Base-by-base conservation (phyloP, 495 filamentous ascomycete genomes). In the Penicillium maclennaniae region DNA sequence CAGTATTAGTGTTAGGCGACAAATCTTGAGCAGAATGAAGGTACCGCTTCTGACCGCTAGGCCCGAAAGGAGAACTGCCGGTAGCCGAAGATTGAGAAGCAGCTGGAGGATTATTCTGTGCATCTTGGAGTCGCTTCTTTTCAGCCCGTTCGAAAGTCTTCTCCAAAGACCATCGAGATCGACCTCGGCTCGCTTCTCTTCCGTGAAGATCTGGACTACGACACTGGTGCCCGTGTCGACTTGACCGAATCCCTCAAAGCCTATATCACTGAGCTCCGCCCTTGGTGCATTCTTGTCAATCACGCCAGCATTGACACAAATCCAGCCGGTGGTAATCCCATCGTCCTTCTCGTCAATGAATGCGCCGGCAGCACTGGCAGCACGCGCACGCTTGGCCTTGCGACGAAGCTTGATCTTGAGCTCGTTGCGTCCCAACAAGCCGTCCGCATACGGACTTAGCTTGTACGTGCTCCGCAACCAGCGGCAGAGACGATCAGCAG, bases 141-240 rank as follows among this genome's bases (percentile, higher is more conserved):
- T 70, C 62, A 17, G 69, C 67, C 23, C 75, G 70, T 12, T 68
- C 73, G 47, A 87, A 38, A 17, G 75, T 72, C 36, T 65, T 75
- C 21, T 72, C 70, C 93, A 98, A 5, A 97, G 73, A 9, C 71
- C 72, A 62, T 98, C 93, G 34, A 98, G 71, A 61, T 89, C 85
- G 56, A 96, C 73, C 54, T 97, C 91, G 20, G 76, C 81, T 63
- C 93, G 79, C 71, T 92, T 91, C 53, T 86, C 80, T 65, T 91
- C 87, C 1, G 89, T 96, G 66, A 97, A 83, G 66, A 97, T 83
- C 70, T 98, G 93, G 27, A 97, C 82, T 25, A 97, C 87, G 17
- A 98, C 76, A 45, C 83, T 86, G 5, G 79, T 80, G 17, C 79
- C 77, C 53, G 74, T 57, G 51, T 67, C 62, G 47, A 71, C 51